These are phyloP conservation scores for Amauroascus niger DNA, from an alignment of 2,329 filamentous ascomycete species.

Conservation along the genomic window DNA sequence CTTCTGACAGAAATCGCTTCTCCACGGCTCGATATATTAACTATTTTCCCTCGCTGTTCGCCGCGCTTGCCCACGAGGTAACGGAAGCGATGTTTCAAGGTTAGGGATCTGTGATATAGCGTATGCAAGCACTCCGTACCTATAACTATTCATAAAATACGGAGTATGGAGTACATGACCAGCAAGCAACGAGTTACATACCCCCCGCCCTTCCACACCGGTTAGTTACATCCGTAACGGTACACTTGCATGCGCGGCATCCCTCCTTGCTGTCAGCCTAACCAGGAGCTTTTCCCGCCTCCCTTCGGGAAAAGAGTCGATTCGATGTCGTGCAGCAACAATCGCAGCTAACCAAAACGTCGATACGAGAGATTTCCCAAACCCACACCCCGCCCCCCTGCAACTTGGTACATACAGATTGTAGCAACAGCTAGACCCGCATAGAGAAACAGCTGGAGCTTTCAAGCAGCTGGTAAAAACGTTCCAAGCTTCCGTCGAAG, in stretches of 20 bases:
- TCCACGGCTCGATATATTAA: slow-evolving; percentile 2
- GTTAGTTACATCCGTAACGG: slow-evolving; percentile 6
- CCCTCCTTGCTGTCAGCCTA: slow-evolving; percentile 2
- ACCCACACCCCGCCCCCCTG: too few species aligned
- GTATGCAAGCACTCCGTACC: background rate
- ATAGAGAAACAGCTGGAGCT: background rate
- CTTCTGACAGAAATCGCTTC: background rate
- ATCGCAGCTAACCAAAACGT: background rate
- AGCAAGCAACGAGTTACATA: too few species aligned
- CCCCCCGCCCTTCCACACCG: background rate
- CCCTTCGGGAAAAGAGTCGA: background rate
- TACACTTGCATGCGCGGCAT: background rate
- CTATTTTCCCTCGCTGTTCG: background rate
- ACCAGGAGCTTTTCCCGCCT: background rate
- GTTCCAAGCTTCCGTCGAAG: too few species aligned
- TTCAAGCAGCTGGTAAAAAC: background rate
- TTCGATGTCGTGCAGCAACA: slow-evolving; percentile 5
- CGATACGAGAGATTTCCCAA: too few species aligned
- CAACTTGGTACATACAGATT: too few species aligned
- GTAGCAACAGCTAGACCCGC: too few species aligned
- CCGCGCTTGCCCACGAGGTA: slow-evolving; percentile 7
- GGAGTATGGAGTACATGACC: background rate
- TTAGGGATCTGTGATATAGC: background rate
- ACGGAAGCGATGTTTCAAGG: slow-evolving; percentile 3
- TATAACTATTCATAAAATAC: too few species aligned